Percentiles rank a stretch among this genome's conserved stretches.
Evolutionary conservation across 2,329 filamentous ascomycete species (phyloP).

Genomic region (Ophiostoma australiae): DNA sequence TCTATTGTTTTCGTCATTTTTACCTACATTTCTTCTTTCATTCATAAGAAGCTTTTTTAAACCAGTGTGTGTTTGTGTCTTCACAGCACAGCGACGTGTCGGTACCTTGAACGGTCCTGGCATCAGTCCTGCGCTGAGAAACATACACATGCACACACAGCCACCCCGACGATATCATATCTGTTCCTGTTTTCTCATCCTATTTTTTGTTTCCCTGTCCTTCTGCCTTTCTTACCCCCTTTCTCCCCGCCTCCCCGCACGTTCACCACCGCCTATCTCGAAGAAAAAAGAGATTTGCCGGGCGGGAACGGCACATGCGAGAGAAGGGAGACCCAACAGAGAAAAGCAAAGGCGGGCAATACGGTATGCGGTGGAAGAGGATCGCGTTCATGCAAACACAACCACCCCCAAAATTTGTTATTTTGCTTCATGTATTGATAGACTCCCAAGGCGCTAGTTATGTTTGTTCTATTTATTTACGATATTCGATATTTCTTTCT

Average conservation of each 20-base stretch:
- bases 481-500: not conserved
- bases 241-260: slow-evolving; percentile 15
- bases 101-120: not conserved
- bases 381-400: not conserved
- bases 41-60: not conserved
- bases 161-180: slow-evolving; percentile 4
- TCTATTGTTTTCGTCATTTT: not conserved
- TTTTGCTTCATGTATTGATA: slow-evolving; percentile 16
- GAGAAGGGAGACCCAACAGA: not conserved
- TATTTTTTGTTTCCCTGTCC: not conserved
- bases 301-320: slow-evolving; percentile 9
- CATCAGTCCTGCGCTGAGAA: not conserved
- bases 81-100: not conserved
- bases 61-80: not conserved
- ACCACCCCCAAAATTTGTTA: slow-evolving; percentile 11
- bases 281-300: not conserved
- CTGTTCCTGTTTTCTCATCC: not conserved
- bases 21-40: not conserved
- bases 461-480: slow-evolving; percentile 15
- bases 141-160: not conserved
- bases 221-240: not conserved
- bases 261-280: not conserved
- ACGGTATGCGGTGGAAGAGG: not conserved
- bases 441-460: slow-evolving; percentile 15
- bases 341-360: not conserved